Evolutionary conservation across 148 eudicot genomes (phyloP).

Genomic region (Rhododendron williamsianum): DNA sequence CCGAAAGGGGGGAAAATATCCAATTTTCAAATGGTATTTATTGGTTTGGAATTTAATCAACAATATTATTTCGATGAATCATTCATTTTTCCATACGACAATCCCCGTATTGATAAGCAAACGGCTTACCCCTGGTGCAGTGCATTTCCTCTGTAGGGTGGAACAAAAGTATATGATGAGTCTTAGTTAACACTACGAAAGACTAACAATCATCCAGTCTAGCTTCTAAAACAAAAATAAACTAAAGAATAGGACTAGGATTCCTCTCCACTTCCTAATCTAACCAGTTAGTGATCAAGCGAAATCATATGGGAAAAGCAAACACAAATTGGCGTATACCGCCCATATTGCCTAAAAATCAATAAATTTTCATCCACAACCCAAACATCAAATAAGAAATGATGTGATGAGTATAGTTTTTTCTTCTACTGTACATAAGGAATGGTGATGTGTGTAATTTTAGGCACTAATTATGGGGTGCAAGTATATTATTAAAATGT

Average conservation of each 20-base stretch:
- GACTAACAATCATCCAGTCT: neutral
- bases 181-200: neutral
- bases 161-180: neutral
- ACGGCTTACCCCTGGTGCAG: neutral
- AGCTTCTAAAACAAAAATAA: neutral
- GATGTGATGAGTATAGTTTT: neutral
- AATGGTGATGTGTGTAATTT: neutral
- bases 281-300: neutral
- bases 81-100: neutral
- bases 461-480: neutral
- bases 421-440: neutral
- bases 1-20: too few relatives aligned
- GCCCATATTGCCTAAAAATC: neutral
- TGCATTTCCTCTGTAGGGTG: neutral
- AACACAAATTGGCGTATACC: neutral
- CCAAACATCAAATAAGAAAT: neutral
- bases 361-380: neutral
- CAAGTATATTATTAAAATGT: neutral
- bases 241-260: neutral
- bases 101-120: neutral
- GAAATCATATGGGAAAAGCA: neutral
- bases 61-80: neutral
- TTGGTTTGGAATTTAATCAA: neutral
- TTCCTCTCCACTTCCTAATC: neutral
- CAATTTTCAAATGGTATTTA: neutral